Base-by-base conservation (phyloP, 2,329 filamentous ascomycete species). In the Lecanicillium sp. region DNA sequence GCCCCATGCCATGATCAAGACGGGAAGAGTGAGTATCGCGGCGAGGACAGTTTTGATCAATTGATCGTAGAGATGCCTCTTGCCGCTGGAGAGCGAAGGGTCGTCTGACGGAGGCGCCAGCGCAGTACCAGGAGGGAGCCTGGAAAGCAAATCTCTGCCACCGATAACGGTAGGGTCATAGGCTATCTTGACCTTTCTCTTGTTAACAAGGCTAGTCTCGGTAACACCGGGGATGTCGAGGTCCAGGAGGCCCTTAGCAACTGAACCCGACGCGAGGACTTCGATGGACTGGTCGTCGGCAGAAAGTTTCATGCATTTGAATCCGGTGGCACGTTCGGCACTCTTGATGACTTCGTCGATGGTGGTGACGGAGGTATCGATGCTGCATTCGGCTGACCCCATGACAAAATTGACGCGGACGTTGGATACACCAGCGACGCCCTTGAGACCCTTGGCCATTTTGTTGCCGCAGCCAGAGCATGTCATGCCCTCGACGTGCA, bases 391-490 rank as follows among this genome's bases (percentile, higher is more conserved):
- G 33, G 59, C 67, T 6, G 57, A 60, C 4, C 64, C 65, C 56
- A 63, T 63, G 52, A 68, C 63, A 30, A 68, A 69, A 49, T 67
- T 67, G 51, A 69, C 63, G 0, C 56, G 60, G 2, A 62, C 59
- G 3, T 57, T 53, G 2, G 60, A 62, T 1, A 67, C 60, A 3
- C 63, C 64, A 3, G 52, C n/a, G 3, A 56, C 55, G 3, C 49
- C 52, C 1, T 50, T 50, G 24, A 68, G 59, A 2, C 57, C 55
- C 2, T 59, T 59, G 39, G 58, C 52, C 29, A 68, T 46, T 44
- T 67, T 68, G 48, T 63, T 62, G 4, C 55, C 64, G 27, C 66
- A 68, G 10, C 62, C 60, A 2, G 66, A 63, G 32, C 66, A 68
- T 3, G 62, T 62, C 63, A 68, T 68, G 20, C 66, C 66, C 15